Base-by-base conservation (phyloP, 208 protist genomes). In the Blechomonas ayalai region DNA sequence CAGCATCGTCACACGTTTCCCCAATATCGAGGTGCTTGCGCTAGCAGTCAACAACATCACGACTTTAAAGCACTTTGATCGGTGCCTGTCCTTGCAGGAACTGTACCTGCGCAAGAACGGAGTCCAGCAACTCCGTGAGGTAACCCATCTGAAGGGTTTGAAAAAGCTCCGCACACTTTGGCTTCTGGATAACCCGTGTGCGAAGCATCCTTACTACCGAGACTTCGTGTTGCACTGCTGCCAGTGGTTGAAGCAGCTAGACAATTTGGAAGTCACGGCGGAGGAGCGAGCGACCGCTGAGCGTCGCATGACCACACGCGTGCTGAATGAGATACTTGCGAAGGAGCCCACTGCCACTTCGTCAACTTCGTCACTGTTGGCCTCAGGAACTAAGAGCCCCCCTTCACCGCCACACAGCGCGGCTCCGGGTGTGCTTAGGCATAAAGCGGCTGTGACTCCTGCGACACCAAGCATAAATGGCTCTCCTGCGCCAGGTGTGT, bases 21-120 rank as follows among this genome's bases (percentile, higher is more conserved):
- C 54, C 4, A 78, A 86, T 37, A 66, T 96, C 9, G 69, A 95
- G 57, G 84, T 95, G 32, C 69, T 96, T 6, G 71, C 81, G 8
- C 56, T 97, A 2, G 83, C 73, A 1, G 63, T 90, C 5, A 96
- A 96, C 60, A 63, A 84, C 9, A 64, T 96, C 12, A 70, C 52
- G 0, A 73, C 83, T 6, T 56, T 97, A 24, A 55, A 62, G 20
- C 34, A 54, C 15, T 86, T 97, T 28, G 62, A 62, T 15, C 38
- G 54, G n/a, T 96, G 90, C 58, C 39, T 38, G 0, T 53, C 44
- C 13, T 54, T 95, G 43, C 36, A 76, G 52, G 93, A 97, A 67
- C 71, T 97, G 41, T 97, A 97, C 62, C 58, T 97, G 40, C 74
- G 93, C 47, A 96, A 95, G 62, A 97, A 97, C 59, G 55, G 74